Conservation (phyloP, 371 early-diverging fungal species). For the Mortierella sp. region DNA sequence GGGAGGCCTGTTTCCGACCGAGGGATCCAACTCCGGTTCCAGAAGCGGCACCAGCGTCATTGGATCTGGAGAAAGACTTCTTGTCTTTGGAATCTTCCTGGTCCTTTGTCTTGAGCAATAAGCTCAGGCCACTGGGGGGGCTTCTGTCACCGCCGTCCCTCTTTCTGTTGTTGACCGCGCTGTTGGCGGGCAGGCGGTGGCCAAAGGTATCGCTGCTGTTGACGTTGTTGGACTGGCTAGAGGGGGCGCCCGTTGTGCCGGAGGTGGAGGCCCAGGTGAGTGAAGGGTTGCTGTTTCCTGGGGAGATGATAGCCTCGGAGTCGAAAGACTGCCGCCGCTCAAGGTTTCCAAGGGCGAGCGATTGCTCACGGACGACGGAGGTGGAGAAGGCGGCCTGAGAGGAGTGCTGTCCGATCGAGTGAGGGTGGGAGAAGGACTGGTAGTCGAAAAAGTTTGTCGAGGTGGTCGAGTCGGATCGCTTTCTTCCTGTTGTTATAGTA, state of each 20-base stretch:
- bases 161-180: conserved; percentile 14
- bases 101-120: conserved; percentile 44
- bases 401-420: conserved; percentile 23
- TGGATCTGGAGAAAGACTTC: conserved; percentile 6
- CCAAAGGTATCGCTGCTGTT: conserved; percentile 1
- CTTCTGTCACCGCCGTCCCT: conserved; percentile 26
- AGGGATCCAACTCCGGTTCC: conserved; percentile 1
- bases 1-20: conserved; percentile 7
- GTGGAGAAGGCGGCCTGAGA: conserved; percentile 34
- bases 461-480: conserved; percentile 37
- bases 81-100: conserved; percentile 21
- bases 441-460: conserved; percentile 28
- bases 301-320: conserved; percentile 17
- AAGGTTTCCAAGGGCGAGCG: conserved; percentile 64
- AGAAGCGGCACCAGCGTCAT: neutral
- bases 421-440: conserved; percentile 37
- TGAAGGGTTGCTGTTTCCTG: neutral
- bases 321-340: conserved; percentile 44
- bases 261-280: conserved; percentile 30
- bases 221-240: conserved; percentile 9
- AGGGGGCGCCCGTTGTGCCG: neutral
- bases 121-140: conserved; percentile 45
- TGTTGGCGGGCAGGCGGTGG: conserved; percentile 5
- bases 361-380: conserved; percentile 66
- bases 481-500: conserved; percentile 1